Conservation (phyloP, 768 basidiomycete genomes). For the Melanogaster broomeanus region DNA sequence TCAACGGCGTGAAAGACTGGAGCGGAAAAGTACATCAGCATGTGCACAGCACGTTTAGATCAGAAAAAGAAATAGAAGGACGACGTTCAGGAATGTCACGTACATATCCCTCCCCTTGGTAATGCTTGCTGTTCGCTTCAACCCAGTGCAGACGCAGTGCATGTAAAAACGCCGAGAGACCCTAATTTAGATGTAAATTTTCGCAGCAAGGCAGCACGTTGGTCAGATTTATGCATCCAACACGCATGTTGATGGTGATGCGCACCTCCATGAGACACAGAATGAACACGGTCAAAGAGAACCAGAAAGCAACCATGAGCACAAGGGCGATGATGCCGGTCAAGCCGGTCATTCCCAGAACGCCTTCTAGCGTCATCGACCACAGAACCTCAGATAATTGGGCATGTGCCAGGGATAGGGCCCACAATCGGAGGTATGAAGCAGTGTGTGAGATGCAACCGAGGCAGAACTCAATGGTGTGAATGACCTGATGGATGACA, state of each 20-base stretch:
- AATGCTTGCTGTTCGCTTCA: constrained; percentile 97
- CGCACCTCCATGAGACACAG: constrained; percentile 96
- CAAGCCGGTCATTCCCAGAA: constrained; percentile 63
- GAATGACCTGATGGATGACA: constrained; percentile 96
- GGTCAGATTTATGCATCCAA: constrained; percentile 7
- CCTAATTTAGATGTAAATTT: constrained; percentile 44
- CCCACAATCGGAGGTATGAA: constrained; percentile 93
- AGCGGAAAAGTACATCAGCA: constrained; percentile 25
- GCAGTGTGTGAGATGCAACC: constrained; percentile 99
- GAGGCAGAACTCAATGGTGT: constrained; percentile 98
- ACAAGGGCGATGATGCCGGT: constrained; percentile 56
- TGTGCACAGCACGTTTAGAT: constrained; percentile 23
- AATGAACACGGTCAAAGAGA: constrained; percentile 70
- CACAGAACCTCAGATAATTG: constrained; percentile 95
- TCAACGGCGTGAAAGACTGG: constrained; percentile 51
- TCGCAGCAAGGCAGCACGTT: background rate
- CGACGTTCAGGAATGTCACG: constrained; percentile 36
- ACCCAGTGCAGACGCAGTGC: constrained; percentile 98
- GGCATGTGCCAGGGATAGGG: constrained; percentile 95
- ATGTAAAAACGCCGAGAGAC: constrained; percentile 94
- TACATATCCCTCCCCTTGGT: constrained; percentile 87
- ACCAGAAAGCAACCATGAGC: constrained; percentile 72
- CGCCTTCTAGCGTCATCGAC: constrained; percentile 76
- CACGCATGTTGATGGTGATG: constrained; percentile 17
- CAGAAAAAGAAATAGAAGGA: constrained; percentile 9